A percentile compares a stretch with the other conserved stretches of the same genome.
Evolutionary conservation across 306 rosid species (phyloP).

Genomic region (Cicer chorassanicum): DNA sequence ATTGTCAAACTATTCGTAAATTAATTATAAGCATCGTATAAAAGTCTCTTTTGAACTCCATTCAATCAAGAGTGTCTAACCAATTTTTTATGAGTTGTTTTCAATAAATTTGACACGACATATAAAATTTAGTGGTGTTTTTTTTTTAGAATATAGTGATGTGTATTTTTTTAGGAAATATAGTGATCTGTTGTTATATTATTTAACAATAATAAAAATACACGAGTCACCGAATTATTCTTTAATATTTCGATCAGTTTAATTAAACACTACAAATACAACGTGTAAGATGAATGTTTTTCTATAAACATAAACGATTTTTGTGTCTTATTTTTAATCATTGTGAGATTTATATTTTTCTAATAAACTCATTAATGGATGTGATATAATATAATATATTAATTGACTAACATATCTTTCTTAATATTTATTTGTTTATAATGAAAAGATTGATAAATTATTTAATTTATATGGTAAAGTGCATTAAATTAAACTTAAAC

Average conservation of each 20-base stretch:
- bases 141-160: not conserved
- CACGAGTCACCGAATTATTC: not conserved
- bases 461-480: not conserved
- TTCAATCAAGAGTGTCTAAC: not conserved
- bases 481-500: not conserved
- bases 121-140: not conserved
- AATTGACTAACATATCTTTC: not conserved
- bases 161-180: too few relatives aligned
- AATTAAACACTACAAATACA: not conserved
- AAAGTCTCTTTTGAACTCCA: not conserved
- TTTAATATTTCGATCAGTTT: not conserved
- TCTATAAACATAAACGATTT: too few relatives aligned
- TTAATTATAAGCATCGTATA: not conserved
- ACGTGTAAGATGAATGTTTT: too few relatives aligned
- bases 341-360: not conserved
- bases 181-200: too few relatives aligned
- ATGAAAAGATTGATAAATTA: not conserved
- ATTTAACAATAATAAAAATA: not conserved
- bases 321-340: too few relatives aligned
- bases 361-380: not conserved
- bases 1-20: too few relatives aligned
- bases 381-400: constrained; percentile 3
- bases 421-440: not conserved
- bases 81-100: not conserved
- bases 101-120: not conserved